Conservation (phyloP, 805 yeast genomes). For the Hagleromyces aurorensis region DNA sequence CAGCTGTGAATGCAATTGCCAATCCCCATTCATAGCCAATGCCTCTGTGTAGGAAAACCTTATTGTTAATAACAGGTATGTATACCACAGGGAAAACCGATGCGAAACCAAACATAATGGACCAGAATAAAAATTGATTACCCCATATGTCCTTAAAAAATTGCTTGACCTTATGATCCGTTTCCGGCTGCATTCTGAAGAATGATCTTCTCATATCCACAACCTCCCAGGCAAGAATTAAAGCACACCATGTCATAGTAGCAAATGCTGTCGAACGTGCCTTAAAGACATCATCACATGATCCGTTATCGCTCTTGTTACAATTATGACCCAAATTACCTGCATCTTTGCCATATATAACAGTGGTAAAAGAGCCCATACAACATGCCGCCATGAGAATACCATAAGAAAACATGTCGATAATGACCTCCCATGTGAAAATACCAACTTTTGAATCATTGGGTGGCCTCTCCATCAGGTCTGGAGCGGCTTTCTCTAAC, state of each 20-base stretch:
- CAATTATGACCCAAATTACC: conserved; percentile 62
- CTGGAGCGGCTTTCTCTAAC: conserved; percentile 92
- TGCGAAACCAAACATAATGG: conserved; percentile 59
- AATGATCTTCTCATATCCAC: conserved; percentile 63
- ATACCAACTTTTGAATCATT: conserved; percentile 79
- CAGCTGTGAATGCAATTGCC: conserved; percentile 49
- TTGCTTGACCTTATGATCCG: conserved; percentile 52
- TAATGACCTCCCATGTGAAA: conserved; percentile 57
- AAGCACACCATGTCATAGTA: conserved; percentile 80
- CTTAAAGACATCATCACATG: conserved; percentile 58
- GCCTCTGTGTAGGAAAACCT: conserved; percentile 64
- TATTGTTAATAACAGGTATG: conserved; percentile 77
- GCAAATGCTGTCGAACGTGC: conserved; percentile 75
- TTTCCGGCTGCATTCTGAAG: conserved; percentile 61
- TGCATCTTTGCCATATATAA: conserved; percentile 58
- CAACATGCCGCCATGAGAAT: conserved; percentile 65
- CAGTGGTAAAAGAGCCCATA: conserved; percentile 54
- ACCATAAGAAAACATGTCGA: conserved; percentile 69
- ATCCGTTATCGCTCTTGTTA: conserved; percentile 40
- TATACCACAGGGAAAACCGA: conserved; percentile 76
- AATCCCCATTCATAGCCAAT: conserved; percentile 80
- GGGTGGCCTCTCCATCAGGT: conserved; percentile 92
- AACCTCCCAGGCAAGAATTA: conserved; percentile 79
- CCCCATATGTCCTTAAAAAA: conserved; percentile 59
- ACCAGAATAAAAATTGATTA: conserved; percentile 76